These are phyloP conservation scores for Monosporascus sp. DNA, from an alignment of 2,329 filamentous ascomycete species.

Conservation along the genomic window DNA sequence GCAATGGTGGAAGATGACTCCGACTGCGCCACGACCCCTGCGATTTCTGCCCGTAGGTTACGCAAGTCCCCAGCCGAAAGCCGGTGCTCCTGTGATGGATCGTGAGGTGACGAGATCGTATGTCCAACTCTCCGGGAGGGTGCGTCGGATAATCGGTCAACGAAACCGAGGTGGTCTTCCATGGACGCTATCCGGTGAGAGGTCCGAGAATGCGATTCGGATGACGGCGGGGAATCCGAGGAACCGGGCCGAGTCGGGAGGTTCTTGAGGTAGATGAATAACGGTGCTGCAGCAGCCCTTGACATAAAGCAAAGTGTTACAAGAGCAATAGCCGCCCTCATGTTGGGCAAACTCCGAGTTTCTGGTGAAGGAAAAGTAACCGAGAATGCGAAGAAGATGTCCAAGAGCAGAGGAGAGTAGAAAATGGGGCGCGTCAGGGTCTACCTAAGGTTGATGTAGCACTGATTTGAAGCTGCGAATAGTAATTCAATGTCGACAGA, in stretches of 20 bases:
- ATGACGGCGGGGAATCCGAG: background rate
- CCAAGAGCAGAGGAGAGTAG: background rate
- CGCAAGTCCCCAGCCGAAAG: background rate
- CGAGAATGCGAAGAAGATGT: background rate
- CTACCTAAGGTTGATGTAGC: background rate
- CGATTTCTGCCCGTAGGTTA: constrained; percentile 23
- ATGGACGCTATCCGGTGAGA: background rate
- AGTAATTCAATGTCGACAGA: background rate
- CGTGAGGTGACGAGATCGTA: background rate
- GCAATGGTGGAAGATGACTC: constrained; percentile 20
- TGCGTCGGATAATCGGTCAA: background rate
- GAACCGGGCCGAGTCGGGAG: background rate
- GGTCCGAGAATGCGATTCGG: background rate
- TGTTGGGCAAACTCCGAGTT: background rate
- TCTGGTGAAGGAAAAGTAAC: background rate
- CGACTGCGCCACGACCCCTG: constrained; percentile 13
- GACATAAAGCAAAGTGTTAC: background rate
- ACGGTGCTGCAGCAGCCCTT: background rate
- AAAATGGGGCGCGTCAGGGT: background rate
- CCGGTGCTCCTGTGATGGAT: background rate
- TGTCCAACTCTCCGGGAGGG: background rate
- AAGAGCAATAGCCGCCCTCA: background rate
- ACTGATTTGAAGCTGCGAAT: background rate
- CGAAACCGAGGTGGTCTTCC: background rate
- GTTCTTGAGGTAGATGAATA: background rate